phyloP scores from a whole-genome alignment of 2,329 filamentous ascomycete genomes.

The Colletotrichum cordylinicola region DNA sequence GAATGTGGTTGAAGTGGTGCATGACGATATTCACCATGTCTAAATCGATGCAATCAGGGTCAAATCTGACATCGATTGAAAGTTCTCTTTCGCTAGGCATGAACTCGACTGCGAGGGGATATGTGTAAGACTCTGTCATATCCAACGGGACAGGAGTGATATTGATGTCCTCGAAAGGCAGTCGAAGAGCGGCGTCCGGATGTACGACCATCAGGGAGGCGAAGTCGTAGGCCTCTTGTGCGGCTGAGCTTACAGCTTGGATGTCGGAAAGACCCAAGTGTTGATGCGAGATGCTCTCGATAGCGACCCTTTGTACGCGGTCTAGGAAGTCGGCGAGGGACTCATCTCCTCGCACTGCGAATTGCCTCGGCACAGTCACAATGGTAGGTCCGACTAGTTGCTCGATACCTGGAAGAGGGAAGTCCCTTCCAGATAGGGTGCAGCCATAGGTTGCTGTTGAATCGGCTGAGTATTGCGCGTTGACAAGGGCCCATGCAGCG shows the following conservation, averaged over 20 bases:
- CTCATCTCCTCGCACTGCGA: slow-evolving; percentile 15
- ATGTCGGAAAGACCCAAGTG: slow-evolving; percentile 26
- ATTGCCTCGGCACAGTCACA: slow-evolving; percentile 32
- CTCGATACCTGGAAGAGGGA: slow-evolving; percentile 29
- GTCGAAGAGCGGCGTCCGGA: slow-evolving; percentile 1
- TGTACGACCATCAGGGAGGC: slow-evolving; percentile 35
- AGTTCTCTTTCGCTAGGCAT: not conserved
- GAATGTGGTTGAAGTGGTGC: not conserved
- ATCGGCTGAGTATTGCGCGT: slow-evolving; percentile 39
- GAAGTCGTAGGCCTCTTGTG: slow-evolving; percentile 26
- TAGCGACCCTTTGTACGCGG: slow-evolving; percentile 15
- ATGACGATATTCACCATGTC: not conserved
- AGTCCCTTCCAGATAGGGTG: slow-evolving; percentile 31
- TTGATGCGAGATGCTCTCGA: slow-evolving; percentile 25
- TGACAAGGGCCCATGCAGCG: slow-evolving; percentile 35
- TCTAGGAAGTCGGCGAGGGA: slow-evolving; percentile 1
- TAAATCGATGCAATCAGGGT: not conserved
- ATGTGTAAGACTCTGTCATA: not conserved
- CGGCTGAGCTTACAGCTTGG: slow-evolving; percentile 9
- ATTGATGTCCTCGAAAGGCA: not conserved
- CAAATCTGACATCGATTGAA: not conserved
- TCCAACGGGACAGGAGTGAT: not conserved
- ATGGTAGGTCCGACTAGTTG: slow-evolving; percentile 33
- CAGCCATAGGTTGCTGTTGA: slow-evolving; percentile 29
- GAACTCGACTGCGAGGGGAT: slow-evolving; percentile 1